These are phyloP conservation scores for Flaveria brownii DNA, from an alignment of 129 eudicot genomes.

Conservation along the genomic window DNA sequence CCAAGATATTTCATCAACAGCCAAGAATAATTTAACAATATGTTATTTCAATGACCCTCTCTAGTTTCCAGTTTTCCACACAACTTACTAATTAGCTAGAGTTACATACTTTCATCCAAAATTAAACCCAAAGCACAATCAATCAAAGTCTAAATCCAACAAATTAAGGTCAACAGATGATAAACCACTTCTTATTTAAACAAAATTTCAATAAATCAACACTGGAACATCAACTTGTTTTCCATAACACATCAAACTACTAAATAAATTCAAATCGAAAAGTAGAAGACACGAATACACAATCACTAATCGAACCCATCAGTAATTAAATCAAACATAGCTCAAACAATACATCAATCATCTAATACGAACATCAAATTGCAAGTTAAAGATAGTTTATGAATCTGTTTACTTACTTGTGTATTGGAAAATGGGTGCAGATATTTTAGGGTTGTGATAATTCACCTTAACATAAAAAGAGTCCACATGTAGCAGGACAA, in stretches of 20 bases:
- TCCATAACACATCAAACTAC: neutral
- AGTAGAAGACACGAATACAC: neutral
- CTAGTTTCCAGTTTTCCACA: neutral
- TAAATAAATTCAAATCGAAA: neutral
- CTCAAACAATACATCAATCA: constrained; percentile 12
- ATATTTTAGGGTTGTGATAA: constrained; percentile 25
- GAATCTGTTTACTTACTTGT: constrained; percentile 11
- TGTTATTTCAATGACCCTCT: neutral
- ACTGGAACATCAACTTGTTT: constrained; percentile 7
- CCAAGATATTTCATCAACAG: neutral
- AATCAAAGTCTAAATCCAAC: too few species aligned
- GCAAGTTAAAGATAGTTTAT: neutral
- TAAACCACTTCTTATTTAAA: neutral
- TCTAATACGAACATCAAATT: neutral
- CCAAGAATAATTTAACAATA: neutral
- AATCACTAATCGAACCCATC: constrained; percentile 12
- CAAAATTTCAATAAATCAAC: neutral
- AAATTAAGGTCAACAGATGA: too few species aligned
- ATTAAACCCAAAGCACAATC: too few species aligned
- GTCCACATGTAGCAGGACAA: too few species aligned
- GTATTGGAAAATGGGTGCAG: constrained; percentile 10
- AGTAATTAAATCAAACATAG: too few species aligned
- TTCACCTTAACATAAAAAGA: neutral
- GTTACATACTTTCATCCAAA: too few species aligned
- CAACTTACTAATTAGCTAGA: neutral